Conservation (phyloP, 164 flowering plant species). For the Stephania cephalantha region DNA sequence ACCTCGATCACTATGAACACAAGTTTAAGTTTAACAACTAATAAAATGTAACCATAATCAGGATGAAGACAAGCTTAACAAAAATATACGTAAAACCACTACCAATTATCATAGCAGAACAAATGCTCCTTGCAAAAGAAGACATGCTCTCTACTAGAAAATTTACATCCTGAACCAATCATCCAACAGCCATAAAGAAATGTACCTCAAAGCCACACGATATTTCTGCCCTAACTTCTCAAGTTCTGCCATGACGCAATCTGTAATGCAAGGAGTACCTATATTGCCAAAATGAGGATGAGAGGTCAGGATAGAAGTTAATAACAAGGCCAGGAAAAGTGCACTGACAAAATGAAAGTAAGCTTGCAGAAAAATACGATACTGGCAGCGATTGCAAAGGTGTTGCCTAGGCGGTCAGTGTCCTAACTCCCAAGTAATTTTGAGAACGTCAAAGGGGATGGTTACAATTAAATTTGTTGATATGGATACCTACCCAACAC, state of each 20-base stretch:
- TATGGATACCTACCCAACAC: no score
- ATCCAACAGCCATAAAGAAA: neutral
- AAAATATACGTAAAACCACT: neutral
- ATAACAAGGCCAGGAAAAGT: neutral
- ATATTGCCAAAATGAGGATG: slow-evolving; percentile 9
- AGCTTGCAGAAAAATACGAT: neutral
- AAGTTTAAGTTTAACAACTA: no score
- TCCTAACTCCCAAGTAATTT: no score
- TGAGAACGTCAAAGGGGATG: no score
- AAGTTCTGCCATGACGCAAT: slow-evolving; percentile 97
- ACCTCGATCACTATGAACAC: neutral
- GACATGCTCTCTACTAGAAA: neutral
- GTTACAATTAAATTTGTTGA: no score
- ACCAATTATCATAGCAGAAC: neutral
- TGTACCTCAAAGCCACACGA: slow-evolving; percentile 85
- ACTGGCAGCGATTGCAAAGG: neutral
- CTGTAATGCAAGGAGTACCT: slow-evolving; percentile 96
- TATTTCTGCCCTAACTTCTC: slow-evolving; percentile 94
- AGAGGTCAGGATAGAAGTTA: neutral
- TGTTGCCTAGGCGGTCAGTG: neutral
- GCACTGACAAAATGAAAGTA: neutral
- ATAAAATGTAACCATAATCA: no score
- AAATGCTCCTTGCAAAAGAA: neutral
- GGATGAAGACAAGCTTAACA: no score
- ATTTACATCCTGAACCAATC: neutral